Percentiles rank a stretch among this genome's conserved stretches.
Conservation (phyloP, 352 stramenopile genomes). For the Thalassiosira livingstoniorum region DNA sequence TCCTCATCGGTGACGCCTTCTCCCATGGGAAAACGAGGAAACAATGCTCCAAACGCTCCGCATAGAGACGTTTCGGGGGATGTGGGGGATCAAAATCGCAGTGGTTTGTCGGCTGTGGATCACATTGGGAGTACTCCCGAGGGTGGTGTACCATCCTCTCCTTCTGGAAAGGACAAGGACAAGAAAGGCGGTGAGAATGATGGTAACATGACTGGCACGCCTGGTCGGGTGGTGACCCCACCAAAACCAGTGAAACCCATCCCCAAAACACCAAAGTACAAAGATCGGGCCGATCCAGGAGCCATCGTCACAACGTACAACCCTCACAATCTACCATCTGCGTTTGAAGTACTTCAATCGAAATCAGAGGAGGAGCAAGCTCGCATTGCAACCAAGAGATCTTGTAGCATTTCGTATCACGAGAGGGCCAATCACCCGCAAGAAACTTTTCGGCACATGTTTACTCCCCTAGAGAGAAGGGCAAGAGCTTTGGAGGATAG, state of each 20-base stretch:
- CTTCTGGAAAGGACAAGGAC: neutral
- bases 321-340: conserved; percentile 34
- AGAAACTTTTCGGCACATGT: conserved; percentile 81
- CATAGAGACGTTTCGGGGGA: neutral
- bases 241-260: conserved; percentile 3
- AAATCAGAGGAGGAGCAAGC: conserved; percentile 7
- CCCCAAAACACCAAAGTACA: conserved; percentile 48
- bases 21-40: neutral
- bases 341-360: neutral
- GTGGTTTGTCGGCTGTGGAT: conserved; percentile 30
- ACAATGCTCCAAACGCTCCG: neutral
- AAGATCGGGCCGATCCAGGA: conserved; percentile 57
- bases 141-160: neutral
- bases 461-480: conserved; percentile 84
- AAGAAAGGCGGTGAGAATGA: neutral
- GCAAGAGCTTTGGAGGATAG: conserved; percentile 75
- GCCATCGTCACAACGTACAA: conserved; percentile 55
- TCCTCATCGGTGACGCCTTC: conserved; percentile 37
- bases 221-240: neutral
- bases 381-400: neutral
- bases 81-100: too few relatives aligned
- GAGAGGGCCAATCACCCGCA: conserved; percentile 53
- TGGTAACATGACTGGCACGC: neutral
- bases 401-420: conserved; percentile 54
- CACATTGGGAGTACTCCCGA: too few relatives aligned